A percentile compares a stretch with the other conserved stretches of the same genome.
phyloP scores from a whole-genome alignment of 495 filamentous ascomycete genomes.

The Hypoxylon subgilvum region DNA sequence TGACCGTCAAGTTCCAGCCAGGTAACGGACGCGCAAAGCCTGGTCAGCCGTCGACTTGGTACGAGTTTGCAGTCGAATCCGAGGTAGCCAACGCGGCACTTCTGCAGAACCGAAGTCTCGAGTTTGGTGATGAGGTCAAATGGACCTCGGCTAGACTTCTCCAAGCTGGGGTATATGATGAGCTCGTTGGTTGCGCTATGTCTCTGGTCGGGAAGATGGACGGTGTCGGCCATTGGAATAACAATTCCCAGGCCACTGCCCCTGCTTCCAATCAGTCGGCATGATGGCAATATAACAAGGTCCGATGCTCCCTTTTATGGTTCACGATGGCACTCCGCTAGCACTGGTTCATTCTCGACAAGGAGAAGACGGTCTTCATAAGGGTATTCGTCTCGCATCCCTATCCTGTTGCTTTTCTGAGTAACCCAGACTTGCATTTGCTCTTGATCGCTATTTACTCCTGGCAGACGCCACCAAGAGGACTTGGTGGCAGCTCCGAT shows the following conservation, averaged over 20 bases:
- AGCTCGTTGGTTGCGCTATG: conserved; percentile 41
- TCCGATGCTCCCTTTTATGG: no score
- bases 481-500: no score
- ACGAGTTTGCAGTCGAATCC: conserved; percentile 49
- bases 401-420: no score
- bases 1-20: neutral
- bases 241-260: conserved; percentile 32
- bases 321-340: neutral
- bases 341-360: no score
- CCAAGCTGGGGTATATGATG: conserved; percentile 27
- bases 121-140: conserved; percentile 46
- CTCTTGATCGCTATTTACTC: no score
- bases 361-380: no score
- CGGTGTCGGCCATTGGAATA: conserved; percentile 39
- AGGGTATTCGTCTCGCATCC: no score
- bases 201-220: conserved; percentile 46
- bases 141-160: conserved; percentile 45
- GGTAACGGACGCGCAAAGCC: neutral
- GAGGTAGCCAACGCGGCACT: conserved; percentile 36
- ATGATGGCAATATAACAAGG: no score
- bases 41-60: conserved; percentile 44
- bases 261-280: neutral
- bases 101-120: conserved; percentile 46
- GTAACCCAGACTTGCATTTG: no score
- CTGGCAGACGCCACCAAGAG: no score